These are phyloP conservation scores for Suillus lakei DNA, from an alignment of 768 basidiomycete species.

Conservation along the genomic window DNA sequence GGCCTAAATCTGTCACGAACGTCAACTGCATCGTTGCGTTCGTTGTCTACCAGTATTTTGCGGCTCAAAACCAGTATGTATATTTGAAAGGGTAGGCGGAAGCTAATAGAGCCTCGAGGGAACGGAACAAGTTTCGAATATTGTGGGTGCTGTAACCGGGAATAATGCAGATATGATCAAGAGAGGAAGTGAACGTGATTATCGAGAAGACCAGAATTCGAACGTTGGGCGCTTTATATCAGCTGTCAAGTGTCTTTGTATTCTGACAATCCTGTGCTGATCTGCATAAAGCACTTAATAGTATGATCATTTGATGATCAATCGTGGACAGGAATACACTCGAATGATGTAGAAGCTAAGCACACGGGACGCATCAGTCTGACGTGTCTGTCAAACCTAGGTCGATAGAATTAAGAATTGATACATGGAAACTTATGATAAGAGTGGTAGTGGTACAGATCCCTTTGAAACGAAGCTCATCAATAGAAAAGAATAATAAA, in stretches of 20 bases:
- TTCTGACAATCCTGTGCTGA: conserved; percentile 1
- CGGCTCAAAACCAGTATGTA: not conserved
- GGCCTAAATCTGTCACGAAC: conserved; percentile 70
- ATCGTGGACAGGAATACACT: not conserved
- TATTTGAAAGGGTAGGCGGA: not conserved
- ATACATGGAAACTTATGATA: not conserved
- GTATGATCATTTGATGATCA: not conserved
- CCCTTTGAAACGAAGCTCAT: not conserved
- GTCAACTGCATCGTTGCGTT: conserved; percentile 64
- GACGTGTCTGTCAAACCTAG: conserved; percentile 2
- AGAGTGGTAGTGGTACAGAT: not conserved
- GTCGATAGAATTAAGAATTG: not conserved
- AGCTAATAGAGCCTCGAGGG: no score
- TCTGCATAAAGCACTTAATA: not conserved
- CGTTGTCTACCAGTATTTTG: not conserved
- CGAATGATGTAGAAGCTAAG: conserved; percentile 2
- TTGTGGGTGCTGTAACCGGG: not conserved
- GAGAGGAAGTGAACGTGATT: not conserved
- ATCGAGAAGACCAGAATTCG: not conserved
- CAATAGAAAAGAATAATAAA: conserved; percentile 8
- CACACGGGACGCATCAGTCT: not conserved
- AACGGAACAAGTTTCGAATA: not conserved
- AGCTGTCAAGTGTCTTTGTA: conserved; percentile 5
- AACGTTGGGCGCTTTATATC: not conserved
- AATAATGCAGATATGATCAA: not conserved